Conservation (phyloP, 2,329 filamentous ascomycete genomes). For the Colletotrichum brevisporum region DNA sequence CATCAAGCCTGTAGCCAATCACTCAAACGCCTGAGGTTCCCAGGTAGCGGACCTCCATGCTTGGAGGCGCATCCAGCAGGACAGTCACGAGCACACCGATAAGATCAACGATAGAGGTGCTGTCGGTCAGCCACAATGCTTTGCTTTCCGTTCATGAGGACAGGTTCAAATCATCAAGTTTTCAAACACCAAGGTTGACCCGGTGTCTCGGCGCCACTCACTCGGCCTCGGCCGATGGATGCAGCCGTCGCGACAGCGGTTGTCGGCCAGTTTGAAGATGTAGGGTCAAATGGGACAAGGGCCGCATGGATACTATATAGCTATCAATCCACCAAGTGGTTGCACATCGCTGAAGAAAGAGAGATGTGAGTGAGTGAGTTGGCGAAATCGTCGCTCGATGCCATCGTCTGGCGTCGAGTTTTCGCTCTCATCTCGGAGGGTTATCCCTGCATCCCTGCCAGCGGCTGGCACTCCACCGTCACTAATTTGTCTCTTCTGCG, state of each 20-base stretch:
- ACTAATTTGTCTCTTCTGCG: slow-evolving; percentile 6
- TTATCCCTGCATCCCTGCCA: slow-evolving; percentile 33
- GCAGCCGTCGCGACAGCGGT: background rate
- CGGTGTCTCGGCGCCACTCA: too few relatives aligned
- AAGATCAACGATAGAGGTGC: background rate
- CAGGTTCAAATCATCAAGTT: too few relatives aligned
- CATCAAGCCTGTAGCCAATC: slow-evolving; percentile 19
- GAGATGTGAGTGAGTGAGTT: slow-evolving; percentile 17
- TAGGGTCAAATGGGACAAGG: background rate
- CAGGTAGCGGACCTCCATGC: background rate
- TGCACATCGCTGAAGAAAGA: background rate
- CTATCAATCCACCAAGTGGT: slow-evolving; percentile 1
- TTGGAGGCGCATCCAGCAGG: background rate
- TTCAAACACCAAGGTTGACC: too few relatives aligned
- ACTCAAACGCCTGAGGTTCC: background rate
- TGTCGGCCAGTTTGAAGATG: slow-evolving; percentile 6
- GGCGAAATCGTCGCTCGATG: slow-evolving; percentile 8
- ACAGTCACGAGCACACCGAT: background rate
- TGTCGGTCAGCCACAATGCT: too few relatives aligned
- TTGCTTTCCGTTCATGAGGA: too few relatives aligned
- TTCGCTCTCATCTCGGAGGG: slow-evolving; percentile 32
- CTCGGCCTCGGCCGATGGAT: too few relatives aligned
- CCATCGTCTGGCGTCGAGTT: background rate
- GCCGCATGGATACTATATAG: background rate
- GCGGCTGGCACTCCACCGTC: slow-evolving; percentile 20